phyloP scores from a whole-genome alignment of 2,329 filamentous ascomycete species.

The Claviceps sp. region DNA sequence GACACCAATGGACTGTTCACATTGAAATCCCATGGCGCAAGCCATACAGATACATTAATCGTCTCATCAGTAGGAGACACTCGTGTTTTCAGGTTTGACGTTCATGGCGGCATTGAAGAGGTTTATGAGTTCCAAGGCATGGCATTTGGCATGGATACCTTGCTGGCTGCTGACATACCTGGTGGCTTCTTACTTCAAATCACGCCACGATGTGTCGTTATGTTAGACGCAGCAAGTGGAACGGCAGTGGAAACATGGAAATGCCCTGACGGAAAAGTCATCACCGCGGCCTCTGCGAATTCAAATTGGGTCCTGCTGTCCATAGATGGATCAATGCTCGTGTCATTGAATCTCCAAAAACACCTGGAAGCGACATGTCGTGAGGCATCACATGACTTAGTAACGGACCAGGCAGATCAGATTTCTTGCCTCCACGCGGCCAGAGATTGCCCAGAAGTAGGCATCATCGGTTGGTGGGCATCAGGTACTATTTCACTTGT shows the following conservation, averaged over 20 bases:
- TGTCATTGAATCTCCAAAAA: constrained; percentile 51
- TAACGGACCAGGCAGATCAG: constrained; percentile 42
- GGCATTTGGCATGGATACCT: constrained; percentile 53
- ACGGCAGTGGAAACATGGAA: constrained; percentile 46
- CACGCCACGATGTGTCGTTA: constrained; percentile 46
- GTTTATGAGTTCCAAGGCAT: constrained; percentile 63
- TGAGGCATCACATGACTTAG: constrained; percentile 39
- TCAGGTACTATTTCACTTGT: constrained; percentile 68
- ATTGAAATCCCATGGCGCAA: constrained; percentile 36
- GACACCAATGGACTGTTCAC: constrained; percentile 63
- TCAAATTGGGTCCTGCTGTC: constrained; percentile 58
- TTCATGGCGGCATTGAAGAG: constrained; percentile 72
- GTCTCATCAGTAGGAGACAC: constrained; percentile 77
- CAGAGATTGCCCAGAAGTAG: constrained; percentile 46
- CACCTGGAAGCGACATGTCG: constrained; percentile 47
- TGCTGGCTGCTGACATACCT: constrained; percentile 55
- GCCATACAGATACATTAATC: constrained; percentile 55
- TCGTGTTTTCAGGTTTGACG: constrained; percentile 64
- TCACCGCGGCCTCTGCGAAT: constrained; percentile 71
- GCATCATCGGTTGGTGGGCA: constrained; percentile 78
- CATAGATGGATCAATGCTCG: constrained; percentile 57
- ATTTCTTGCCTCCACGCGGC: constrained; percentile 76
- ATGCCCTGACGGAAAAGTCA: constrained; percentile 35
- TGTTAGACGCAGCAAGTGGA: constrained; percentile 49
- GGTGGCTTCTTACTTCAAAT: constrained; percentile 60